Conservation (phyloP, 257 asterid species). For the Thymus mandschuricus region DNA sequence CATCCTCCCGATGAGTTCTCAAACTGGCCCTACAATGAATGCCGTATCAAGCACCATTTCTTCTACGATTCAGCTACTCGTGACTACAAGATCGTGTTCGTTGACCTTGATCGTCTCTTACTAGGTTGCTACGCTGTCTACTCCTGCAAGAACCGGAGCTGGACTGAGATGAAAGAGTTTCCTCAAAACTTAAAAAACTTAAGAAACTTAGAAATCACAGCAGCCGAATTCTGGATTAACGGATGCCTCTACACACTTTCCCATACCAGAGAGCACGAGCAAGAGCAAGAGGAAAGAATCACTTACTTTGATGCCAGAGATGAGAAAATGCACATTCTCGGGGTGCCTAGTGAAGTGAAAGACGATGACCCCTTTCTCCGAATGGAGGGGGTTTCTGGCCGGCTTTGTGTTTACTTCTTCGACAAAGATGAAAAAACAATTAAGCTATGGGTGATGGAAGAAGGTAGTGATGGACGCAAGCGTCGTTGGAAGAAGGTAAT, state of each 20-base stretch:
- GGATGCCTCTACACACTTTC: neutral
- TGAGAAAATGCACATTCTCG: neutral
- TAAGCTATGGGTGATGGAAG: neutral
- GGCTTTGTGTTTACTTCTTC: neutral
- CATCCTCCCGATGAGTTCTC: neutral
- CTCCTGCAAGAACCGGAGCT: neutral
- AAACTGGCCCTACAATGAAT: neutral
- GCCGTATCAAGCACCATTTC: neutral
- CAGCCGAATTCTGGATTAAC: neutral
- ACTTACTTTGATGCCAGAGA: neutral
- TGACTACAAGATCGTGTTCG: neutral
- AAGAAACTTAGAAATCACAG: too few species aligned
- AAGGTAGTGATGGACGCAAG: neutral
- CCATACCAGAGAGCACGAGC: neutral
- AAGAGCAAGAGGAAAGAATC: neutral
- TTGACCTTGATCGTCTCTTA: neutral
- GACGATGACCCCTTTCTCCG: neutral
- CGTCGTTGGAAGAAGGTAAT: neutral
- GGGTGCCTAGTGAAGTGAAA: neutral
- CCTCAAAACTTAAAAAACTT: neutral
- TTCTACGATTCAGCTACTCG: neutral
- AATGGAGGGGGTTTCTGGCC: neutral
- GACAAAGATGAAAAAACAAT: neutral
- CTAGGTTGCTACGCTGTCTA: neutral
- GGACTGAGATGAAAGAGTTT: neutral